A percentile compares a stretch with the other conserved stretches of the same genome.
phyloP scores from a whole-genome alignment of 305 asterid genomes.

The Stenogyne calaminthoides region DNA sequence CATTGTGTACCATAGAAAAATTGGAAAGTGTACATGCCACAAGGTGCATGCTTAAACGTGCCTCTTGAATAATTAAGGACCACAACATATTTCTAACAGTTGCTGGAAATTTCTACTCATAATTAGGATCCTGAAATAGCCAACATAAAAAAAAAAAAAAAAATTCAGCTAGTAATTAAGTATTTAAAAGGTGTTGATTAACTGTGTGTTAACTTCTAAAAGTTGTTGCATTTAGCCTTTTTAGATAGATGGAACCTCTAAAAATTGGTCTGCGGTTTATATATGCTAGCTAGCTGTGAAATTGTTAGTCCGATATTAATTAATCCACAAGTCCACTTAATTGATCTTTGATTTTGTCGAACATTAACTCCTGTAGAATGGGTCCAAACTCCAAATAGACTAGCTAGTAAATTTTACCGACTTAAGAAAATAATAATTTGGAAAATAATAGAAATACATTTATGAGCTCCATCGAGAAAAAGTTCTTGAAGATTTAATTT shows the following conservation, averaged over 20 bases:
- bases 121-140: background rate
- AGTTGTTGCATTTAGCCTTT: background rate
- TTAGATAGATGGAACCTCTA: background rate
- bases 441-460: background rate
- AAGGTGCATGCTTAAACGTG: no score
- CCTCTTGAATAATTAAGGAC: no score
- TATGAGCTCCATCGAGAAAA: background rate
- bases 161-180: background rate
- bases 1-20: no score
- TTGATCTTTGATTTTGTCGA: background rate
- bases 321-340: background rate
- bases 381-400: background rate
- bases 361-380: background rate
- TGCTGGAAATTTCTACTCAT: background rate
- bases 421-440: background rate
- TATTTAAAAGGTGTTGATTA: background rate
- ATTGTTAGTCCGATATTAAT: background rate
- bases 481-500: background rate
- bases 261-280: background rate
- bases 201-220: background rate
- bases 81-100: no score
- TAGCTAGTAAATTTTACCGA: background rate
- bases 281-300: background rate
- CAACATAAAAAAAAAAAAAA: background rate
- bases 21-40: no score